Evolutionary conservation across 1,284 basidiomycete species (phyloP).

Genomic region (Uromyces viciae-fabae): DNA sequence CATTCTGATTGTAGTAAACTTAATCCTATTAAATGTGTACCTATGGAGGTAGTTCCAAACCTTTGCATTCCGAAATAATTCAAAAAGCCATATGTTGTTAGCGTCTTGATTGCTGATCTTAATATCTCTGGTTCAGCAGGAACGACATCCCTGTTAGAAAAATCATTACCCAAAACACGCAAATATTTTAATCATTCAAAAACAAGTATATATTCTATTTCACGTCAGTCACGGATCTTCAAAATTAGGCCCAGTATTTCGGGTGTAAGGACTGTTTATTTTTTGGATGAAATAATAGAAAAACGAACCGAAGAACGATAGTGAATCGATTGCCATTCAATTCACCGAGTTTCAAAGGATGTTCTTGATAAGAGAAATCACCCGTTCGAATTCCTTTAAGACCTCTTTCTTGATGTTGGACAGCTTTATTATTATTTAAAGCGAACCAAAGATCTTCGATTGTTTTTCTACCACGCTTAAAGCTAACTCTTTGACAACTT

Average conservation of each 20-base stretch:
- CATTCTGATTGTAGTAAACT: slow-evolving; percentile 83
- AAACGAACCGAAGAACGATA: slow-evolving; percentile 69
- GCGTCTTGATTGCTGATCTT: slow-evolving; percentile 70
- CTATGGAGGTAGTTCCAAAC: slow-evolving; percentile 92
- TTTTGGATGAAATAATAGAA: too few relatives aligned
- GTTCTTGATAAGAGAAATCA: slow-evolving; percentile 77
- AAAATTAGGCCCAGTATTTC: background rate
- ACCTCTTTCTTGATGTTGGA: slow-evolving; percentile 65
- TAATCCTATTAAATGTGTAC: slow-evolving; percentile 89
- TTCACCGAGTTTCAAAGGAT: slow-evolving; percentile 83
- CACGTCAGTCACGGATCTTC: background rate
- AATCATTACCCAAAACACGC: background rate
- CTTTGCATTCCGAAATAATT: slow-evolving; percentile 99
- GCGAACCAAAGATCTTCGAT: slow-evolving; percentile 66
- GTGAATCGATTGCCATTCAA: slow-evolving; percentile 92
- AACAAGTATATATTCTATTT: background rate
- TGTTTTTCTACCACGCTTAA: slow-evolving; percentile 70
- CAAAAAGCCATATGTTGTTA: slow-evolving; percentile 84
- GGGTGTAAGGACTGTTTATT: background rate
- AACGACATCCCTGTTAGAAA: slow-evolving; percentile 63
- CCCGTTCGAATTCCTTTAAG: slow-evolving; percentile 84
- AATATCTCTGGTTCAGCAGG: slow-evolving; percentile 69
- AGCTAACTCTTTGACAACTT: slow-evolving; percentile 84
- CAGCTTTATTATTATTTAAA: slow-evolving; percentile 37
- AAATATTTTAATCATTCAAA: too few relatives aligned